Evolutionary conservation across 2,329 filamentous ascomycete genomes (phyloP), one percentile per base, ranked within the genome.

Genomic region (Dactylellina drechsleri): DNA sequence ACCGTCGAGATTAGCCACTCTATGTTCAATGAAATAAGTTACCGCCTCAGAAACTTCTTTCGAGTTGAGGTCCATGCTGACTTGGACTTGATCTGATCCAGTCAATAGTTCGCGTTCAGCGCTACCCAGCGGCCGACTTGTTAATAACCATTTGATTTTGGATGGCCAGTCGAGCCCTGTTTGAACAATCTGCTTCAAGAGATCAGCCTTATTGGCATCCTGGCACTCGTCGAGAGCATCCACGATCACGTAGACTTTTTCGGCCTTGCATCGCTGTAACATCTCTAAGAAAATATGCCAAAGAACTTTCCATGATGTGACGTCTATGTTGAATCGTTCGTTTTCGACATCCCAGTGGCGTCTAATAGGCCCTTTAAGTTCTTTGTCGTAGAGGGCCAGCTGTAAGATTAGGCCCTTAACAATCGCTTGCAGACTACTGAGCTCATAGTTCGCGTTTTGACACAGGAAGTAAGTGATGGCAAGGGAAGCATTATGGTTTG

Each of bases 71-170:
- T 78, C 76, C 15, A 78, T 52, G 72, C 77, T 78, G 43, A 78
- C 66, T 26, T 40, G 40, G 16, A 65, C 47, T 53, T 79, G 77
- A 36, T 80, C 77, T 65, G 76, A 76, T 10, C 76, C 76, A 76
- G 75, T 61, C 64, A 80, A 43, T 45, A 81, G 75, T 41, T 58
- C 72, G 47, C 58, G 65, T 47, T 80, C 77, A 67, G 77, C 78
- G 43, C 47, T 65, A 26, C 80, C 77, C 45, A 78, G 74, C 23
- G 79, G 79, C 65, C 79, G 78, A 60, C 80, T 81, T 57, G 79
- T 80, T 52, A 81, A 77, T 7, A 81, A 23, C 80, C 79, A 81
- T 68, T 80, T 80, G 28, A 81, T 71, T 61, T 77, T 79, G 13
- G 66, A 76, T 18, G 43, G 43, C 13, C 43, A 18, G 67, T 77